Conservation (phyloP, 176 grass and related monocot genomes). For the Eremochloa ophiuroides region DNA sequence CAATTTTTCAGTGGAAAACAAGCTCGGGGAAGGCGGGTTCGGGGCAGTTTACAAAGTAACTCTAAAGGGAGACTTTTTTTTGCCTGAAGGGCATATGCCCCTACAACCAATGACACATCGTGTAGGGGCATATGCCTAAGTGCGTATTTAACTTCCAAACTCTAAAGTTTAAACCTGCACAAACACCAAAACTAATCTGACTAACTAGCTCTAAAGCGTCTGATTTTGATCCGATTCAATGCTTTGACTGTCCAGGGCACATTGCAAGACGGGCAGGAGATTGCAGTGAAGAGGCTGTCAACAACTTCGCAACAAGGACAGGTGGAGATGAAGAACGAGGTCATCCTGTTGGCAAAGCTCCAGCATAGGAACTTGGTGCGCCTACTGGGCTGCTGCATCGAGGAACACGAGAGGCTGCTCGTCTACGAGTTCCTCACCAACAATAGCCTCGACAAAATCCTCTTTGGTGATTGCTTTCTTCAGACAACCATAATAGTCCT, state of each 20-base stretch:
- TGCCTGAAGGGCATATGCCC: too few species aligned
- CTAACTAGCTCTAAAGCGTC: not conserved
- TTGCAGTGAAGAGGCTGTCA: conserved; percentile 60
- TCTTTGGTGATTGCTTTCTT: conserved; percentile 21
- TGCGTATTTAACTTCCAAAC: too few species aligned
- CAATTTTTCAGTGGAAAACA: conserved; percentile 53
- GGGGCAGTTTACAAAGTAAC: conserved; percentile 55
- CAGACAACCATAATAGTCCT: not conserved
- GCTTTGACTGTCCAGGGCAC: not conserved
- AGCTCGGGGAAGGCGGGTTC: conserved; percentile 53
- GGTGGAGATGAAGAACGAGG: conserved; percentile 42
- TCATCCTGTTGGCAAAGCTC: conserved; percentile 46
- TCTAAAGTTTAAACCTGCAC: not conserved
- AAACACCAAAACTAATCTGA: not conserved
- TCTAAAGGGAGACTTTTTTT: too few species aligned
- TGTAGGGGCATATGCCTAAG: too few species aligned
- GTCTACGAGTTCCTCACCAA: conserved; percentile 54
- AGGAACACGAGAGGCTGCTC: conserved; percentile 44
- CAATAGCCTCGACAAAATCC: conserved; percentile 47
- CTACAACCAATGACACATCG: too few species aligned
- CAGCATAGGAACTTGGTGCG: conserved; percentile 58
- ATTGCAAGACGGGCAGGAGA: conserved; percentile 21
- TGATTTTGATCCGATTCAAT: not conserved
- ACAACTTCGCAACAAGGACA: conserved; percentile 30
- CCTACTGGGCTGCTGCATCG: conserved; percentile 46